A percentile compares a stretch with the other conserved stretches of the same genome.
Evolutionary conservation across 768 basidiomycete species (phyloP).

Genomic region (Saitozyma sp.): DNA sequence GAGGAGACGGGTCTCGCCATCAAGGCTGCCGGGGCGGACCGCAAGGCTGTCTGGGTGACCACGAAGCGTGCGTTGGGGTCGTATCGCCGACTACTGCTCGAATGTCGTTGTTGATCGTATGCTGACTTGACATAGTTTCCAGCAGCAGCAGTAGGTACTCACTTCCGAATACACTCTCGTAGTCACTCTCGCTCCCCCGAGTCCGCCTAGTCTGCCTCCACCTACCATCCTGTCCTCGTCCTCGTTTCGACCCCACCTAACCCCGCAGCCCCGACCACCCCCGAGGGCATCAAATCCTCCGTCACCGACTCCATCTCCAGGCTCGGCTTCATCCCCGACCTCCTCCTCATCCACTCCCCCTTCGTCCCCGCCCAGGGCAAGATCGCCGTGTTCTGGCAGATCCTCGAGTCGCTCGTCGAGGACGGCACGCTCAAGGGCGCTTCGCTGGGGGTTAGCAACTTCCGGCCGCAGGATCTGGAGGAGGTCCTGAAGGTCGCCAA

Average conservation of each 20-base stretch:
- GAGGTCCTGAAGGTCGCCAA: constrained; percentile 39
- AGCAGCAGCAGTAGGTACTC: no score
- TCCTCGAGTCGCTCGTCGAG: constrained; percentile 27
- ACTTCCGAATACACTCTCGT: no score
- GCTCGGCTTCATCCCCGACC: constrained; percentile 40
- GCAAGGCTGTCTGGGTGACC: constrained; percentile 41
- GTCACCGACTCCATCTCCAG: constrained; percentile 33
- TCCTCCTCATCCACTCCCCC: constrained; percentile 49
- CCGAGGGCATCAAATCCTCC: constrained; percentile 28
- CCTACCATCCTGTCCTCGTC: background rate
- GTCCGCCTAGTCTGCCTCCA: constrained; percentile 7
- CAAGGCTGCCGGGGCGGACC: constrained; percentile 18
- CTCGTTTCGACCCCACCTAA: background rate
- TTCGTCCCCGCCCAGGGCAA: constrained; percentile 44
- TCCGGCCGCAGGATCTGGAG: constrained; percentile 46
- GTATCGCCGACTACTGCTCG: no score
- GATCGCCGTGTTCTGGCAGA: constrained; percentile 31
- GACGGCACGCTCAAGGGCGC: constrained; percentile 24
- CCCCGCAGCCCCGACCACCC: constrained; percentile 3
- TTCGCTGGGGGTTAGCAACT: constrained; percentile 48
- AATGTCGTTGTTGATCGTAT: background rate
- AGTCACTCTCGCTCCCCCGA: background rate
- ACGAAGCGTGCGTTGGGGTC: constrained; percentile 35
- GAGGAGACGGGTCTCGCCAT: constrained; percentile 30
- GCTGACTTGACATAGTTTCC: no score